Evolutionary conservation across 805 yeast species (phyloP), one percentile per base, ranked within the genome.

Genomic region (Saccharomycopsis synnaedendra): DNA sequence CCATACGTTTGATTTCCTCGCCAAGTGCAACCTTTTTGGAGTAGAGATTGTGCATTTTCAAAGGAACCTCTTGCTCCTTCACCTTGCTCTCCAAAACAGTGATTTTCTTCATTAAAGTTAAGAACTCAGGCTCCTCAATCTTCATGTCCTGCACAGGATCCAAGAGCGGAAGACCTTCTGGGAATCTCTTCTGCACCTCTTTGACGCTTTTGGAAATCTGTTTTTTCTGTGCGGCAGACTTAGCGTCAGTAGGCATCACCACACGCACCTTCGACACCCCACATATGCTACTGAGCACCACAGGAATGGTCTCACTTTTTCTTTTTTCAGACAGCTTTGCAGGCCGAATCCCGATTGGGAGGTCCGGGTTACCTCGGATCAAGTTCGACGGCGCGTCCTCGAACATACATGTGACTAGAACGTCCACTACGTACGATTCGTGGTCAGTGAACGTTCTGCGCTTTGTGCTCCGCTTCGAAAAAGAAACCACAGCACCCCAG

Each of bases 121-220:
- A 68, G 69, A 94, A 93, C 19, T 85, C 85, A 7, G 42, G 38
- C 30, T 50, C 51, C 42, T 78, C 82, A 56, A 93, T 90, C 60
- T 88, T 85, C 98, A 93, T 93, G 60, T 84, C 86, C 52, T 79
- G 82, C 37, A 93, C 70, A 4, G 98, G 97, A 64, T 93, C 96
- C 63, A 93, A 72, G 41, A 79, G 60, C n/a, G 97, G 96, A 35
- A 93, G 71, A 1, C 96, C 96, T 30, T 46, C 50, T 7, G 94
- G 88, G 59, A 88, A 82, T 64, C 95, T 78, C 56, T 82, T 77
- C 34, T 78, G 75, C 52, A 88, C 87, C 63, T 93, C 97, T 45
- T 70, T 72, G 58, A 93, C 67, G 5, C 94, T 82, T 60, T 85
- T 85, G 39, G 69, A 69, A 60, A 80, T 71, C 59, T 78, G 60